These are phyloP conservation scores for Eragrostis curvula DNA, from an alignment of 176 grass and related monocot species.

Conservation along the genomic window DNA sequence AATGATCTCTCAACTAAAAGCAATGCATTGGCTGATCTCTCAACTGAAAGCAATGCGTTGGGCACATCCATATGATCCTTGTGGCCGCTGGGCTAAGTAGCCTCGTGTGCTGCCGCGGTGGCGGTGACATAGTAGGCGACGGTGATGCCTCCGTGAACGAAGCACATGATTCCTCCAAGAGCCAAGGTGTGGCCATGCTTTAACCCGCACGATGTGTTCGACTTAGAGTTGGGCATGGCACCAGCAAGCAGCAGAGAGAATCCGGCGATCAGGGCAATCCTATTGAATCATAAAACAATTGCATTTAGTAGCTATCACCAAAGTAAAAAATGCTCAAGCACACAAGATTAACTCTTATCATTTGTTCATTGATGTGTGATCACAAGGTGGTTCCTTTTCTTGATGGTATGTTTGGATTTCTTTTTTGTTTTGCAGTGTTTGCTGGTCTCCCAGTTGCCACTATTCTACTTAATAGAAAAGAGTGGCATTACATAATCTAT, in stretches of 20 bases:
- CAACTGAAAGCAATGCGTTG: background rate
- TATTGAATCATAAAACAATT: constrained; percentile 5
- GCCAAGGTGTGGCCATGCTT: constrained; percentile 70
- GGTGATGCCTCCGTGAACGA: constrained; percentile 70
- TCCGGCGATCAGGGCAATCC: constrained; percentile 70
- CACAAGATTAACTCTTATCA: background rate
- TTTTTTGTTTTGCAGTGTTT: background rate
- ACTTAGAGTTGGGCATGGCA: constrained; percentile 76
- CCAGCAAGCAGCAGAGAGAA: constrained; percentile 79
- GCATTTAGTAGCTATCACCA: background rate
- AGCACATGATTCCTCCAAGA: constrained; percentile 83
- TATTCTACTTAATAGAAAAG: constrained; percentile 1
- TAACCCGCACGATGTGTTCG: constrained; percentile 60
- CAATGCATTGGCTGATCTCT: background rate
- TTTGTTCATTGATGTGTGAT: background rate
- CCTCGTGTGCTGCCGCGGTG: constrained; percentile 34
- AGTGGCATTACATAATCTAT: background rate
- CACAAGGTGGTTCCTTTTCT: background rate
- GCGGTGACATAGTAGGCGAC: constrained; percentile 80
- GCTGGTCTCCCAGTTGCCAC: background rate
- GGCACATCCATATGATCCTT: constrained; percentile 19
- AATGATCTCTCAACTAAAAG: background rate
- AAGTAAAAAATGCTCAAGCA: background rate
- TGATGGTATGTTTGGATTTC: background rate
- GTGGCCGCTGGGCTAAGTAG: background rate